Base-by-base conservation (phyloP, 139 green algal genomes). In the Ulvella scutata region DNA sequence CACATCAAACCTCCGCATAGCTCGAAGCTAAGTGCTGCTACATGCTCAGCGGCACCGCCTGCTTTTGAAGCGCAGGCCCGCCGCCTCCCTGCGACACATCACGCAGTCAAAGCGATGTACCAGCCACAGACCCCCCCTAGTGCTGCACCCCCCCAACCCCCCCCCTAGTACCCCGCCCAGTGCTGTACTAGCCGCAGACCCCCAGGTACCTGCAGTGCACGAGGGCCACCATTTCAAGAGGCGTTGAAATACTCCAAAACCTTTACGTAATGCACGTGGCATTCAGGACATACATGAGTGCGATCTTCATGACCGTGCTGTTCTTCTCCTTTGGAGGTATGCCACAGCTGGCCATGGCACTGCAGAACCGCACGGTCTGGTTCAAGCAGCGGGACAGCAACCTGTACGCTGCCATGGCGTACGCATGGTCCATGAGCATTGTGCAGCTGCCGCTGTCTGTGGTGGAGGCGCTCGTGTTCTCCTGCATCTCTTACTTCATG, bases 301-400 rank as follows among this genome's bases (percentile, higher is more conserved):
- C 89, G 7, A 75, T 39, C 23, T 85, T 87, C 62, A 74, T 91
- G 44, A 79, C 76, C n/a, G 79, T 85, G 31, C 82, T 89, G 74
- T 88, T 90, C 74, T 62, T 89, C 31, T 38, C 61, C 37, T 85
- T 88, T 79, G 84, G 80, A 3, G 77, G 62, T 21, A 81, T 86
- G 78, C 74, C 72, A 2, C 78, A 86, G 76, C 72, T 92, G 17
- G 78, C 73, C n/a, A 78, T 87, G 43, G 82, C 81, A 31, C 78
- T 92, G 59, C 61, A 67, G 28, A 21, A 85, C 72, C 75, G 75
- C 43, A 61, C 37, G 26, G 80, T 93, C 10, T 92, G 84, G 60
- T 90, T 85, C 81, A 93, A 93, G 82, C 88, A 93, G 73, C 79
- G 88, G 2, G 82, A 92, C 80, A 80, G 77, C 62, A 51, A 78